phyloP scores from a whole-genome alignment of 1,284 basidiomycete genomes.

The Leucocoprinus gongylophorus region DNA sequence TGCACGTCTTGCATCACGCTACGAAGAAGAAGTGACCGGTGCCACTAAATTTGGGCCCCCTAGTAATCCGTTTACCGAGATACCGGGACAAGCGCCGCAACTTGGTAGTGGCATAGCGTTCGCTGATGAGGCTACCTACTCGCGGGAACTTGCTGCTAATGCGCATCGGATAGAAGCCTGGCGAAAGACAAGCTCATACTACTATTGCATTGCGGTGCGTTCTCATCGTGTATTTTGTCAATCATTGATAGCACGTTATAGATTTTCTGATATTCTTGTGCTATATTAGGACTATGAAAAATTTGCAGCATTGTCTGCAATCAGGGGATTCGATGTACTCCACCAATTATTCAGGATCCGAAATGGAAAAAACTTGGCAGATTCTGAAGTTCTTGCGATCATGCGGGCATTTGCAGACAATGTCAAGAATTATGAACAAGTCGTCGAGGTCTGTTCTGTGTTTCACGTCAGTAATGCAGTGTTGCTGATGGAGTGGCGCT shows the following conservation, averaged over 20 bases:
- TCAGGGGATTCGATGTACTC: constrained; percentile 38
- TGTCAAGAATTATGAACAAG: constrained; percentile 76
- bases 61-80: constrained; percentile 30
- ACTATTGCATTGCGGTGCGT: constrained; percentile 31
- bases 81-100: constrained; percentile 27
- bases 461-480: neutral
- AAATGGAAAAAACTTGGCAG: constrained; percentile 34
- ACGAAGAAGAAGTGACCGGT: constrained; percentile 38
- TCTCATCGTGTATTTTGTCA: constrained; percentile 7
- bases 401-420: constrained; percentile 66
- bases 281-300: constrained; percentile 33
- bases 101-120: constrained; percentile 39
- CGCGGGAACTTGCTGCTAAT: constrained; percentile 35
- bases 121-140: constrained; percentile 31
- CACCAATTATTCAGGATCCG: constrained; percentile 38
- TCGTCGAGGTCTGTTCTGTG: constrained; percentile 77
- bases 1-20: constrained; percentile 37
- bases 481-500: constrained; percentile 3
- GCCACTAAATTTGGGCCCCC: constrained; percentile 33
- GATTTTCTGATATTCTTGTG: constrained; percentile 4
- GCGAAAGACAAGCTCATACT: constrained; percentile 38
- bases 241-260: neutral
- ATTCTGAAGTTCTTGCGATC: constrained; percentile 63
- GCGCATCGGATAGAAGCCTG: constrained; percentile 41
- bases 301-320: constrained; percentile 29